A percentile compares a stretch with the other conserved stretches of the same genome.
Evolutionary conservation across 2,329 filamentous ascomycete genomes (phyloP).

Genomic region (Pseudogymnoascus sp.): DNA sequence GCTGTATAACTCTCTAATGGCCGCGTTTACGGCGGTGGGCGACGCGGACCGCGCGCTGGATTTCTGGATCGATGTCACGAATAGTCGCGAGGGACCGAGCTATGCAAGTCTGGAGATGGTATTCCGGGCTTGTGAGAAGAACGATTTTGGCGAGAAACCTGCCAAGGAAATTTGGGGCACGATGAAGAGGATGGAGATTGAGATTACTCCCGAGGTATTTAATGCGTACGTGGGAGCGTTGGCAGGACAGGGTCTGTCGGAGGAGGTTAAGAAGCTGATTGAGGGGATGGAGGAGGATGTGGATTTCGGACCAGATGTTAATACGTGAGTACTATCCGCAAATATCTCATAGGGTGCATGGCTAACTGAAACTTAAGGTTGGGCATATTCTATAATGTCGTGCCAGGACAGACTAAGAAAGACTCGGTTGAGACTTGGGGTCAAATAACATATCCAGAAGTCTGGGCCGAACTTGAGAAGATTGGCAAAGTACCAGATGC

Average conservation of each 20-base stretch:
- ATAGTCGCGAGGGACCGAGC: slow-evolving; percentile 76
- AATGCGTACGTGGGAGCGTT: slow-evolving; percentile 70
- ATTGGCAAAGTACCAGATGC: slow-evolving; percentile 19
- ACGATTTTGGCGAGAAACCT: slow-evolving; percentile 48
- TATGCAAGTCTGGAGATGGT: slow-evolving; percentile 74
- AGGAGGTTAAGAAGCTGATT: slow-evolving; percentile 60
- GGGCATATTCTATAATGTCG: slow-evolving; percentile 67
- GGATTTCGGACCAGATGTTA: slow-evolving; percentile 58
- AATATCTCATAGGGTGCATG: neutral
- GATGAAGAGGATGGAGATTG: slow-evolving; percentile 68
- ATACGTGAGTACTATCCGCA: slow-evolving; percentile 54
- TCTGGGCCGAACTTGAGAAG: slow-evolving; percentile 56
- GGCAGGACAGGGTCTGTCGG: slow-evolving; percentile 63
- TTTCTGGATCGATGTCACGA: slow-evolving; percentile 80
- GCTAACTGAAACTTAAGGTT: slow-evolving; percentile 42
- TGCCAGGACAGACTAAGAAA: slow-evolving; percentile 59
- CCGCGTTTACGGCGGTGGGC: slow-evolving; percentile 69
- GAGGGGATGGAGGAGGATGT: slow-evolving; percentile 59
- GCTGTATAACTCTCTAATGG: slow-evolving; percentile 78
- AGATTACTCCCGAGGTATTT: slow-evolving; percentile 67
- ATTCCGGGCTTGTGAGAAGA: slow-evolving; percentile 68
- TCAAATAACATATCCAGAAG: slow-evolving; percentile 54
- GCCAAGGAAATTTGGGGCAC: slow-evolving; percentile 65
- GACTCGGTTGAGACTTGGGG: slow-evolving; percentile 69
- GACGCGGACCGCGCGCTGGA: slow-evolving; percentile 60